A percentile compares a stretch with the other conserved stretches of the same genome.
Conservation (phyloP, 176 grass and related monocot genomes). For the Panicum miliaceum region DNA sequence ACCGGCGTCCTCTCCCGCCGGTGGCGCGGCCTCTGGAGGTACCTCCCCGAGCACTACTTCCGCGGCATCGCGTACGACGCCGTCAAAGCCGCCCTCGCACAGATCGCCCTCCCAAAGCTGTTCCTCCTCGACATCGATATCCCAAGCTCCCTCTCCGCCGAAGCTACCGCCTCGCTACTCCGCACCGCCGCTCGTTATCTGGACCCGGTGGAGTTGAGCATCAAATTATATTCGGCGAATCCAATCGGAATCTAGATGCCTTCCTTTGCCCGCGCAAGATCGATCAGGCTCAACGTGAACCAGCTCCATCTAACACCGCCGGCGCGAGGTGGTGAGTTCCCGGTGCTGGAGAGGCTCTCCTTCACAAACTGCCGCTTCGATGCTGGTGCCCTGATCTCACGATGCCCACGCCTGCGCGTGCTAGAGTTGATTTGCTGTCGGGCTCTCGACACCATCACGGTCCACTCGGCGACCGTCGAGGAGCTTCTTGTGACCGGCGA, state of each 20-base stretch:
- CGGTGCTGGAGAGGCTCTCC: not conserved
- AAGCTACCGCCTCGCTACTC: not conserved
- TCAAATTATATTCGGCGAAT: not conserved
- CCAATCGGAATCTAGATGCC: not conserved
- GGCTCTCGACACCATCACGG: not conserved
- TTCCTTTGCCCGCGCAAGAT: not conserved
- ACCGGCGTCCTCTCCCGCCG: not conserved
- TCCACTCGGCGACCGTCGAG: not conserved
- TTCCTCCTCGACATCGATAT: conserved; percentile 14
- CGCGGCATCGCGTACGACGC: not conserved
- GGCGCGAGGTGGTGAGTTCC: not conserved
- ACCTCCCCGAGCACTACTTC: not conserved
- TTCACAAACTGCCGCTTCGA: not conserved
- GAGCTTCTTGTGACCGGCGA: not conserved
- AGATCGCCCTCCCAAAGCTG: not conserved
- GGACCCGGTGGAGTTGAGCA: not conserved
- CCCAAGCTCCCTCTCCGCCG: not conserved
- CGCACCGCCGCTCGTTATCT: not conserved
- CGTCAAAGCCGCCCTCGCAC: conserved; percentile 2
- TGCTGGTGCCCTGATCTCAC: too few relatives aligned
- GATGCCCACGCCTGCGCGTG: too few relatives aligned
- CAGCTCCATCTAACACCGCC: not conserved
- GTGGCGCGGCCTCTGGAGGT: conserved; percentile 28
- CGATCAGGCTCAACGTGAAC: not conserved
- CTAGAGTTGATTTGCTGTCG: too few relatives aligned